Percentiles rank a stretch among this genome's conserved stretches.
These are phyloP conservation scores for Colletotrichum sp. DNA, from an alignment of 2,329 filamentous ascomycete species.

Conservation along the genomic window DNA sequence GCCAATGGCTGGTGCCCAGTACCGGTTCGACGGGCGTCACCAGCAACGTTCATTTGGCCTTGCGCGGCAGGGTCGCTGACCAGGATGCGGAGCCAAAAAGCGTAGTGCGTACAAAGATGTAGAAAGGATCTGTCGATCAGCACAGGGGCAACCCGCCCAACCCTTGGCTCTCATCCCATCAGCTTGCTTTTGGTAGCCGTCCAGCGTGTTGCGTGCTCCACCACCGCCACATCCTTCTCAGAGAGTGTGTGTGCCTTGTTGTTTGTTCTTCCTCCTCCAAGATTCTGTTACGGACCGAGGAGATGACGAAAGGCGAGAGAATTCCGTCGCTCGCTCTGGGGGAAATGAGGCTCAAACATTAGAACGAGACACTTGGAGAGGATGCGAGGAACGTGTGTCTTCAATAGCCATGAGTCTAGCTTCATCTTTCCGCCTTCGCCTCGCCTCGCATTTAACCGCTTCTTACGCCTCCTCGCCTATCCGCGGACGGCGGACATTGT, in stretches of 20 bases:
- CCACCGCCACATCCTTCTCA: neutral
- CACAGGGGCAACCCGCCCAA: constrained; percentile 13
- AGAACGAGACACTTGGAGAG: neutral
- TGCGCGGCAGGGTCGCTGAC: neutral
- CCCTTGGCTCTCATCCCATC: constrained; percentile 13
- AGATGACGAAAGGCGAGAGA: neutral
- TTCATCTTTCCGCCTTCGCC: neutral
- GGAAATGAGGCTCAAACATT: constrained; percentile 16
- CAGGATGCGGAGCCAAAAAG: neutral
- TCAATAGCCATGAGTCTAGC: neutral
- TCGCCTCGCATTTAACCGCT: neutral
- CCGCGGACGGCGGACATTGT: neutral
- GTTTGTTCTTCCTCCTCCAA: neutral
- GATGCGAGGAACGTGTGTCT: neutral
- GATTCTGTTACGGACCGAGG: neutral
- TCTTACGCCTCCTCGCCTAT: neutral
- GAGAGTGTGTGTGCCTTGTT: neutral
- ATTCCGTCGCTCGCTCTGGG: neutral
- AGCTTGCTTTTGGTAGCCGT: constrained; percentile 14
- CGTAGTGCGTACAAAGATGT: neutral
- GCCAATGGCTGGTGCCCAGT: constrained; percentile 1
- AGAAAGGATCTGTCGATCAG: constrained; percentile 23
- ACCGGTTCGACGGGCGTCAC: constrained; percentile 12
- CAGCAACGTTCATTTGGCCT: neutral
- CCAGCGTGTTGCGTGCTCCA: neutral